Percentiles rank a stretch among this genome's conserved stretches.
Evolutionary conservation across 1,284 basidiomycete genomes (phyloP).

Genomic region (Sporisorium sorghi): DNA sequence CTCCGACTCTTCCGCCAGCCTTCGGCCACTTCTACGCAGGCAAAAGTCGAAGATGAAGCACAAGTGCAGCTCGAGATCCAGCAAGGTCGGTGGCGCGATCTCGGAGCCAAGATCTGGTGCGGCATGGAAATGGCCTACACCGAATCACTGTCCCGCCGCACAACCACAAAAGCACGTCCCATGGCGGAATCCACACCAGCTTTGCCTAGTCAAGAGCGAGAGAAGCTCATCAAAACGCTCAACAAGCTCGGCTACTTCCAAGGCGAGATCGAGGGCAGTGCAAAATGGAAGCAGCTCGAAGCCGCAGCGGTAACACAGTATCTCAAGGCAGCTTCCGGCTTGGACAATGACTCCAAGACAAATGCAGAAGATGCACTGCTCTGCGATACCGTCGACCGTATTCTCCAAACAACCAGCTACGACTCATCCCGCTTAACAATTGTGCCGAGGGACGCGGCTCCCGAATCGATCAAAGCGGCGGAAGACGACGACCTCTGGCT

Average conservation of each 20-base stretch:
- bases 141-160: conserved; percentile 33
- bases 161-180: conserved; percentile 8
- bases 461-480: not conserved
- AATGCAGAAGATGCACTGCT: not conserved
- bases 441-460: not conserved
- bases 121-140: conserved; percentile 62
- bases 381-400: conserved; percentile 22
- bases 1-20: conserved; percentile 17
- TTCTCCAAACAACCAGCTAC: not conserved
- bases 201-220: conserved; percentile 14
- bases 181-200: conserved; percentile 1
- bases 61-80: conserved; percentile 24
- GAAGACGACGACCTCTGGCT: conserved; percentile 63
- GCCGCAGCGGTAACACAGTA: conserved; percentile 36
- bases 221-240: conserved; percentile 45
- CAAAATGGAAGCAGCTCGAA: conserved; percentile 59
- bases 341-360: not conserved
- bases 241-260: conserved; percentile 60
- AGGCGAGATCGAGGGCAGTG: conserved; percentile 49
- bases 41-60: conserved; percentile 34
- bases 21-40: not conserved
- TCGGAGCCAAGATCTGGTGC: conserved; percentile 62
- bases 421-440: not conserved
- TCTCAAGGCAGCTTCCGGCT: not conserved
- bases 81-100: conserved; percentile 58